Evolutionary conservation across 345 rosid genomes (phyloP), one percentile per base, ranked within the genome.

Genomic region (Hibiscus syriacus): DNA sequence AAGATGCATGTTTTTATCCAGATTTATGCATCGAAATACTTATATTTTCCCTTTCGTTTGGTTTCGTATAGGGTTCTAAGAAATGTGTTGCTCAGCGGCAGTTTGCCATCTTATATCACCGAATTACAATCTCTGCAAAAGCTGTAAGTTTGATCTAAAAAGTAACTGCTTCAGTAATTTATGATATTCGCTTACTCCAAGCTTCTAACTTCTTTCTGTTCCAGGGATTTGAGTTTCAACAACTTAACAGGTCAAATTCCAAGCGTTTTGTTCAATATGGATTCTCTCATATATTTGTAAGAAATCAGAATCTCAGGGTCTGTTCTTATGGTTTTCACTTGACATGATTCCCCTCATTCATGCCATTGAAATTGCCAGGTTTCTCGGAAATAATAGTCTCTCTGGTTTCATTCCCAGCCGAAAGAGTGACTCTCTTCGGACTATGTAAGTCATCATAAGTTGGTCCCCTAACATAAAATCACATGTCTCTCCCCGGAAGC

Each of bases 61-160:
- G 3, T 32, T 30, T 64, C 26, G 0, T n/a, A 67, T 29, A 74
- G 77, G 66, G 34, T 66, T 52, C 55, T 80, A 10, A 75, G 79
- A 61, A 77, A 80, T 67, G 77, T 74, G 13, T 22, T 72, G 11
- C 73, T 80, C 43, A 70, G 6, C 19, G 81, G 41, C 26, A 23
- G 0, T 22, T 57, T 80, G 10, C 55, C 55, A 19, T 50, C 55
- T 50, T 50, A 50, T 8, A 50, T 50, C 55, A 50, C 55, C 39
- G 77, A 72, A 20, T 54, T 26, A 49, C 49, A 22, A 68, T 27
- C 0, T 2, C 68, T 80, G 50, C 27, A 57, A 17, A 52, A 1
- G 14, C 26, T 80, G 84, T 80, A 77, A 72, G 84, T 75, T 39
- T n/a, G 53, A 8, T 27, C 41, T 9, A 7, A 22, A 60, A 0